A percentile compares a stretch with the other conserved stretches of the same genome.
Conservation (phyloP, 2,329 filamentous ascomycete genomes). For the Claviceps maximensis region DNA sequence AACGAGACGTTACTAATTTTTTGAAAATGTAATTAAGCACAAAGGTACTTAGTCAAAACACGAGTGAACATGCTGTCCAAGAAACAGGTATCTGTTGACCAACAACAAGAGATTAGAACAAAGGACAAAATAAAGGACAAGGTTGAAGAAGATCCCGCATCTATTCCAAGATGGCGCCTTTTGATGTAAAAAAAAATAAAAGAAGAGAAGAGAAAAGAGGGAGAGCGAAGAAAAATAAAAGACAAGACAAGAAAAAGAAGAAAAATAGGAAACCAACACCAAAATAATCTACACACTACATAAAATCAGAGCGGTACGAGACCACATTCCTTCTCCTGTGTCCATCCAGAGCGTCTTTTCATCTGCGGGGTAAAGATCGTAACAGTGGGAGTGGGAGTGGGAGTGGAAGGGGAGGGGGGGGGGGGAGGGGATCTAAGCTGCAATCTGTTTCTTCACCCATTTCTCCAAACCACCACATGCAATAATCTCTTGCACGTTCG, state of each 20-base stretch:
- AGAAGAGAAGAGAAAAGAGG: not conserved
- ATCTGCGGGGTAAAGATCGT: not conserved
- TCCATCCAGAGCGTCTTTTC: not conserved
- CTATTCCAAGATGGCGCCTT: not conserved
- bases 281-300: not conserved
- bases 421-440: not conserved
- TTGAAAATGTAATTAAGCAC: too few relatives aligned
- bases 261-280: not conserved
- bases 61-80: too few relatives aligned
- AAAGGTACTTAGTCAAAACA: too few relatives aligned
- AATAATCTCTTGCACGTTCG: constrained; percentile 79
- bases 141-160: not conserved
- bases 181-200: not conserved
- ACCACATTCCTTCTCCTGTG: not conserved
- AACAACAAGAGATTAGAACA: too few relatives aligned
- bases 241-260: not conserved
- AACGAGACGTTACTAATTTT: too few relatives aligned
- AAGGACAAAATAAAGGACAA: not conserved
- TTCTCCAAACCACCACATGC: constrained; percentile 64
- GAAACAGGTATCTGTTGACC: not conserved
- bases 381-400: too few relatives aligned
- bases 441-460: constrained; percentile 65
- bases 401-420: too few relatives aligned
- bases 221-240: too few relatives aligned
- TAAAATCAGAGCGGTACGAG: not conserved